Base-by-base conservation (phyloP, 192 early-diverging fungal species). In the Podila epicladia region DNA sequence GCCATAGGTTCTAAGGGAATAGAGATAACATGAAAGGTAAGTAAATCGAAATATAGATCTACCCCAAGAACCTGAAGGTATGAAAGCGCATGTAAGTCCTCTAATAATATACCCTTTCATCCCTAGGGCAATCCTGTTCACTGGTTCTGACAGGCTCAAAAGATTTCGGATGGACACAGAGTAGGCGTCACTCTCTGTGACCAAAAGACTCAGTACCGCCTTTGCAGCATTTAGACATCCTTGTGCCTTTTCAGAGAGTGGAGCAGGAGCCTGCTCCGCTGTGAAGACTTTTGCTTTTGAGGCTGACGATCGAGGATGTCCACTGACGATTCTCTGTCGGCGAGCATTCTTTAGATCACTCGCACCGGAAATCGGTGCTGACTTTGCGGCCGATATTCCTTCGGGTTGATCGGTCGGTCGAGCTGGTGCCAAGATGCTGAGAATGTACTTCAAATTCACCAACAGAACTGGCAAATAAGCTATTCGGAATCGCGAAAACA, bases 1-100 rank as follows among this genome's bases (percentile, higher is more conserved):
- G 9, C 92, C 92, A 64, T 91, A 89, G 3, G 90, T 86, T 6
- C 93, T 93, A 69, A 9, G 17, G 28, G 62, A 28, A 59, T 31
- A 45, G 17, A 20, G n/a, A 17, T 3, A 41, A 15, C 29, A 62
- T 62, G 32, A n/a, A 45, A 45, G 12, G 41, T 45, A 17, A 45
- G 41, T 29, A 29, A 1, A 29, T 45, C 41, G 12, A 13, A 45
- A 45, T 1, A 1, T 45, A 15, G 12, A 45, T 1, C 41, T 13
- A 12, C 12, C 7, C 9, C 38, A 13, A 41, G 15, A 45, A 15
- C 2, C 41, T 15, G 13, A 45, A 0, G 4, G 0, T 11, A 3
- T 45, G 13, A 17, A 37, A 9, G 35, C 41, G 12, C 4, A 4
- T 1, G 8, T 45, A 15, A 1, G 9, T 45, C 35, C 35, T 37